phyloP scores from a whole-genome alignment of 2,329 filamentous ascomycete species.

The Capronia americana region DNA sequence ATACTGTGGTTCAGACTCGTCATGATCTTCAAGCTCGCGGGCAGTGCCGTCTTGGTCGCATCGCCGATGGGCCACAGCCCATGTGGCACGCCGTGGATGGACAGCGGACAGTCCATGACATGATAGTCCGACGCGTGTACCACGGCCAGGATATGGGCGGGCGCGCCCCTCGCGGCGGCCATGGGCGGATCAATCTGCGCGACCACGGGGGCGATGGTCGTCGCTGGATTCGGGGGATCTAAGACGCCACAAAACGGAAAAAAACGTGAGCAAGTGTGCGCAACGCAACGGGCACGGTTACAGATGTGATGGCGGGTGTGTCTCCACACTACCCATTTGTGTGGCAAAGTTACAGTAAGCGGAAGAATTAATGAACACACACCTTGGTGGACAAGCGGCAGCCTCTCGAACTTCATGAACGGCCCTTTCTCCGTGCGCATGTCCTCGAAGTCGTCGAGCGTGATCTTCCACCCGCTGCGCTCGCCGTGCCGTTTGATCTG shows the following conservation, averaged over 20 bases:
- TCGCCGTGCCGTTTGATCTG: conserved; percentile 19
- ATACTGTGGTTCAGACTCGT: conserved; percentile 39
- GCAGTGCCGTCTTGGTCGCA: conserved; percentile 18
- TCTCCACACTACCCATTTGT: too few species aligned
- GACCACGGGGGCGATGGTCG: conserved; percentile 33
- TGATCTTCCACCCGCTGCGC: conserved; percentile 29
- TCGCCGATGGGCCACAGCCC: conserved; percentile 34
- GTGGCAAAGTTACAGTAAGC: too few species aligned
- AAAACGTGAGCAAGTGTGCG: too few species aligned
- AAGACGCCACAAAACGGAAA: too few species aligned
- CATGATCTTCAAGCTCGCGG: conserved; percentile 33
- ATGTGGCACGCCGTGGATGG: conserved; percentile 27
- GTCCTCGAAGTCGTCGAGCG: conserved; percentile 36
- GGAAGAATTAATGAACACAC: too few species aligned
- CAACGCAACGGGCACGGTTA: too few species aligned
- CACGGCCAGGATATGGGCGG: conserved; percentile 35
- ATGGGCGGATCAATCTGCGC: conserved; percentile 36
- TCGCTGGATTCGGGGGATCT: conserved; percentile 24
- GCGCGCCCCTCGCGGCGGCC: conserved; percentile 22
- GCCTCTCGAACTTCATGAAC: conserved; percentile 39
- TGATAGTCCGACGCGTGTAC: conserved; percentile 39
- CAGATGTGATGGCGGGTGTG: too few species aligned
- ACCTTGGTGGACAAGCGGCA: conserved; percentile 35
- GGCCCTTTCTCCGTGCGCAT: conserved; percentile 26
- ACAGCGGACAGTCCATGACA: conserved; percentile 36